Percentiles rank a stretch among this genome's conserved stretches.
Conservation (phyloP, 164 flowering plant species). For the Aristolochia contorta region DNA sequence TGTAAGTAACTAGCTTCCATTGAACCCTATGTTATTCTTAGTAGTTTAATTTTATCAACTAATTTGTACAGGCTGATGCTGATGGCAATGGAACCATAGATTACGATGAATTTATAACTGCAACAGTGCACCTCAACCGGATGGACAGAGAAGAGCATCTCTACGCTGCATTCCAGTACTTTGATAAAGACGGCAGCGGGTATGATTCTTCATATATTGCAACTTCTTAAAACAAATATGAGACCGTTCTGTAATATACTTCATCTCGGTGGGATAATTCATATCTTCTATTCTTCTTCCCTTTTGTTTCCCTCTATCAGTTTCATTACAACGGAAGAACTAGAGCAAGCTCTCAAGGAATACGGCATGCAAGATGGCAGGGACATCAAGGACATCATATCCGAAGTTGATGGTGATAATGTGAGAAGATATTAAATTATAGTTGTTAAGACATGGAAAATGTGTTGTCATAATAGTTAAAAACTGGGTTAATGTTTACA, state of each 20-base stretch:
- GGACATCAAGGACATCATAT: slow-evolving; percentile 79
- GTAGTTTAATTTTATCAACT: not conserved
- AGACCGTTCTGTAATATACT: too few species aligned
- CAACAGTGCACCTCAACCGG: slow-evolving; percentile 86
- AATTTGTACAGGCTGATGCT: slow-evolving; percentile 64
- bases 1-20: slow-evolving; percentile 31
- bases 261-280: too few species aligned
- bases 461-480: not conserved
- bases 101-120: slow-evolving; percentile 94
- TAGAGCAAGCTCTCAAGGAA: slow-evolving; percentile 86
- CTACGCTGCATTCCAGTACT: slow-evolving; percentile 88
- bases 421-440: slow-evolving; percentile 35
- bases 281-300: too few species aligned
- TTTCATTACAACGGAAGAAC: slow-evolving; percentile 77
- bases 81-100: slow-evolving; percentile 97
- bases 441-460: not conserved
- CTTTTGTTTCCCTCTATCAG: slow-evolving; percentile 20
- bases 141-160: slow-evolving; percentile 96
- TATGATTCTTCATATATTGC: slow-evolving; percentile 10
- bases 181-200: slow-evolving; percentile 96
- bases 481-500: not conserved
- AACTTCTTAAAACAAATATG: not conserved
- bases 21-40: not conserved
- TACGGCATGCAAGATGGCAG: slow-evolving; percentile 79
- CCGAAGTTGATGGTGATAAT: slow-evolving; percentile 81